Evolutionary conservation across 1,284 basidiomycete species (phyloP).

Genomic region (Rhodotorula glutinis): DNA sequence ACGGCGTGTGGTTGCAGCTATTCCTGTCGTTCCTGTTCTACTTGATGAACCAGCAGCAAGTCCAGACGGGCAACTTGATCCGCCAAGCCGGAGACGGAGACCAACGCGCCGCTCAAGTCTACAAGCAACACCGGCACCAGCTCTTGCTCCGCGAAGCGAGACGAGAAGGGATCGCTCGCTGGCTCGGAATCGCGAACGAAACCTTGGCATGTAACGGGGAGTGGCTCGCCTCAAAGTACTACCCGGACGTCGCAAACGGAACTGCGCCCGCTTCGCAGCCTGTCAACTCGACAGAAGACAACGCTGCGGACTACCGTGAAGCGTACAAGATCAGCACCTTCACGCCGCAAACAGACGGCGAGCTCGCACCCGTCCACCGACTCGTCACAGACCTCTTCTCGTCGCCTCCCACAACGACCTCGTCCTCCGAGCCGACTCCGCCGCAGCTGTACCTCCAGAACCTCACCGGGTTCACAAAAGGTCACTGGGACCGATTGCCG

Average conservation of each 20-base stretch:
- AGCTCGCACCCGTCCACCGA: slow-evolving; percentile 17
- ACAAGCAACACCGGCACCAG: not conserved
- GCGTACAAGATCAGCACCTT: slow-evolving; percentile 12
- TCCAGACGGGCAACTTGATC: not conserved
- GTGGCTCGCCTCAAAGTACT: slow-evolving; percentile 15
- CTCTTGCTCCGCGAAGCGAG: slow-evolving; percentile 16
- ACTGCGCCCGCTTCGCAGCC: not conserved
- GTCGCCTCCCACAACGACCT: not conserved
- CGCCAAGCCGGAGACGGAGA: not conserved
- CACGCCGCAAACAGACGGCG: not conserved
- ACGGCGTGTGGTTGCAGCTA: too few relatives aligned
- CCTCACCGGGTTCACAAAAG: slow-evolving; percentile 42
- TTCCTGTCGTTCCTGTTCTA: slow-evolving; percentile 42
- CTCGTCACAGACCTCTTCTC: slow-evolving; percentile 10
- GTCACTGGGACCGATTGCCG: slow-evolving; percentile 20
- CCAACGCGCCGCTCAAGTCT: not conserved
- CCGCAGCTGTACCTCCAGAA: slow-evolving; percentile 35
- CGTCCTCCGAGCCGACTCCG: too few relatives aligned
- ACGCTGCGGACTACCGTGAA: not conserved
- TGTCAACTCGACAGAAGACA: not conserved
- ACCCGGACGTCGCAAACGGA: slow-evolving; percentile 19
- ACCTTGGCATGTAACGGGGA: not conserved
- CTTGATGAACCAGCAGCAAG: slow-evolving; percentile 29
- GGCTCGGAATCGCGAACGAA: slow-evolving; percentile 19
- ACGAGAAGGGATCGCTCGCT: slow-evolving; percentile 22